phyloP scores from a whole-genome alignment of 2,329 filamentous ascomycete species.

The Fusarium metavorans region DNA sequence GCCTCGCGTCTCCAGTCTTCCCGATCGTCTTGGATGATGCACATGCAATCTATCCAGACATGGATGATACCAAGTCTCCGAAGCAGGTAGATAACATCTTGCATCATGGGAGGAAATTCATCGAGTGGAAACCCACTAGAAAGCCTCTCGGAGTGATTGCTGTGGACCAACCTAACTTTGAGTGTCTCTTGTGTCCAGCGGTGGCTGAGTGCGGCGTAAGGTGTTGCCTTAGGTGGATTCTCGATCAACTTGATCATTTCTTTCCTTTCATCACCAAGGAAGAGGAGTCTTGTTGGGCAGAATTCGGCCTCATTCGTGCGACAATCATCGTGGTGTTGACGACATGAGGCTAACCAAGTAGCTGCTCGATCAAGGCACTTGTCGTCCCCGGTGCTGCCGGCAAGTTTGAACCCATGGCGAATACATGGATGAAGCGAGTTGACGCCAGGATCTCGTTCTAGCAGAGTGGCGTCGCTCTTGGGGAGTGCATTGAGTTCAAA shows the following conservation, averaged over 20 bases:
- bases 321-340: neutral
- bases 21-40: slow-evolving; percentile 9
- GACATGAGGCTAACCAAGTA: neutral
- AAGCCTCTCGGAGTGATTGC: neutral
- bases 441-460: neutral
- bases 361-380: neutral
- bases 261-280: neutral
- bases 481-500: neutral
- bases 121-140: neutral
- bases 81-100: neutral
- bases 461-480: neutral
- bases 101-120: neutral
- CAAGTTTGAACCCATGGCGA: neutral
- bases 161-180: neutral
- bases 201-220: neutral
- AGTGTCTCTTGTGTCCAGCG: neutral
- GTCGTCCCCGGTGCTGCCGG: neutral
- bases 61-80: neutral
- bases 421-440: neutral
- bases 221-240: neutral
- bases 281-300: neutral
- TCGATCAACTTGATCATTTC: neutral
- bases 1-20: slow-evolving; percentile 10
- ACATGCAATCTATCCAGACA: slow-evolving; percentile 13
- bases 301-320: neutral